Evolutionary conservation across 371 early-diverging fungal genomes (phyloP), one percentile per base, ranked within the genome.

Genomic region (Mortierella sp.): DNA sequence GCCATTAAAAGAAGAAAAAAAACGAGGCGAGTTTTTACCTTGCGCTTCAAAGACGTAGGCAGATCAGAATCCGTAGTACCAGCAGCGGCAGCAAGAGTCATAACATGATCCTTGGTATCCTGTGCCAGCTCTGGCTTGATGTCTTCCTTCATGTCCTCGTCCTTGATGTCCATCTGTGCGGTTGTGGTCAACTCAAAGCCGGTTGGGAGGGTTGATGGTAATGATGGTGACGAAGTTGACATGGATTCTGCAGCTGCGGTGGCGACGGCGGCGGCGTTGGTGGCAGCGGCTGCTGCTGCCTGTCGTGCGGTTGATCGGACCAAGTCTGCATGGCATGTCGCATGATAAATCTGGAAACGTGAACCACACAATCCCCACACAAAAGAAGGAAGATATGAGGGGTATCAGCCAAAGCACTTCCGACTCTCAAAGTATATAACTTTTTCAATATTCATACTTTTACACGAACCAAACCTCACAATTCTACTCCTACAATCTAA

Each of bases 261-360:
- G 11, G 74, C 76, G 3, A 51, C 76, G 16, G 75, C 72, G 11
- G 82, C 77, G n/a, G 80, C 72, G 16, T 72, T 80, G 4, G 74
- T 74, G 3, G 60, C 76, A 10, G 75, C 72, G 24, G 83, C 84
- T 7, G 81, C 76, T 2, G 83, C 84, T 7, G 81, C 76, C 65
- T 84, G 81, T 24, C 86, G 82, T n/a, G 77, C 76, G 38, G 60
- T 86, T 1, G 86, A 82, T 14, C 82, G 77, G 18, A 86, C 72
- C 27, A 86, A 55, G 84, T 94, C 93, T 4, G 92, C 92, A 81
- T 93, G 91, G 75, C 95, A 94, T 5, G 93, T 93, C 8, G 93
- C 92, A 86, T 94, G 95, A 79, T 93, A 94, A 65, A 94, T 92
- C 91, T 91, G 76, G 14, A 27, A 27, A 32, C 16, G 10, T 27